A percentile compares a stretch with the other conserved stretches of the same genome.
phyloP scores from a whole-genome alignment of 2,329 filamentous ascomycete species.

The Plenodomus lindquistii region DNA sequence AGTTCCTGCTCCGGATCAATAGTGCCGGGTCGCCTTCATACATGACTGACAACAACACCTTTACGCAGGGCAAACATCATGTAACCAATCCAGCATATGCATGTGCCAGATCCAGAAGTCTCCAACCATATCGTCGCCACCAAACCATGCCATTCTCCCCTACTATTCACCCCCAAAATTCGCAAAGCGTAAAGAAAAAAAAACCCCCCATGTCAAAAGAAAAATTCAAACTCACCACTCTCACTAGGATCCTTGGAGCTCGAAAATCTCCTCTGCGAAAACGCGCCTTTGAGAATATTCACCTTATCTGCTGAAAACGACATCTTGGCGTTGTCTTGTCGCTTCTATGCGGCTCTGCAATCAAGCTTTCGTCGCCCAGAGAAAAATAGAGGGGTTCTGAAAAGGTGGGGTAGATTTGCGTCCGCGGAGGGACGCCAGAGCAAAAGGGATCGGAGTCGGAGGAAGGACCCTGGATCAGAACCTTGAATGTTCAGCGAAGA shows the following conservation, averaged over 20 bases:
- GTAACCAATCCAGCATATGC: no score
- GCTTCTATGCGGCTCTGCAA: neutral
- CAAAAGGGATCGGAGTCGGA: neutral
- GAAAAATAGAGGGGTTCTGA: neutral
- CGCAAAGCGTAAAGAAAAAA: neutral
- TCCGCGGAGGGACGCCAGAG: neutral
- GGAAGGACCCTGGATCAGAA: neutral
- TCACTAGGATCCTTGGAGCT: slow-evolving; percentile 42
- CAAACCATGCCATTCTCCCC: no score
- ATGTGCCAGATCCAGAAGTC: no score
- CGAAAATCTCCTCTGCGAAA: slow-evolving; percentile 40
- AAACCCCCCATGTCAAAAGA: slow-evolving; percentile 2
- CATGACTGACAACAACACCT: no score
- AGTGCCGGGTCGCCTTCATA: no score
- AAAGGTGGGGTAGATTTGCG: neutral
- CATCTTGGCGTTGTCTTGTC: slow-evolving; percentile 18
- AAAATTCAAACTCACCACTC: slow-evolving; percentile 35
- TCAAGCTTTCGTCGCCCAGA: neutral
- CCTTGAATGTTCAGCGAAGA: no score
- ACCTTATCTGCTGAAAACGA: slow-evolving; percentile 43
- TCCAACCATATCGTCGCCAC: no score
- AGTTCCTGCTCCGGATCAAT: no score
- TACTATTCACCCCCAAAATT: neutral
- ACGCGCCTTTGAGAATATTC: slow-evolving; percentile 33
- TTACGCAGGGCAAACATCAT: no score